Conservation (phyloP, 2,329 filamentous ascomycete species). For the Lasiodiplodia sp. region DNA sequence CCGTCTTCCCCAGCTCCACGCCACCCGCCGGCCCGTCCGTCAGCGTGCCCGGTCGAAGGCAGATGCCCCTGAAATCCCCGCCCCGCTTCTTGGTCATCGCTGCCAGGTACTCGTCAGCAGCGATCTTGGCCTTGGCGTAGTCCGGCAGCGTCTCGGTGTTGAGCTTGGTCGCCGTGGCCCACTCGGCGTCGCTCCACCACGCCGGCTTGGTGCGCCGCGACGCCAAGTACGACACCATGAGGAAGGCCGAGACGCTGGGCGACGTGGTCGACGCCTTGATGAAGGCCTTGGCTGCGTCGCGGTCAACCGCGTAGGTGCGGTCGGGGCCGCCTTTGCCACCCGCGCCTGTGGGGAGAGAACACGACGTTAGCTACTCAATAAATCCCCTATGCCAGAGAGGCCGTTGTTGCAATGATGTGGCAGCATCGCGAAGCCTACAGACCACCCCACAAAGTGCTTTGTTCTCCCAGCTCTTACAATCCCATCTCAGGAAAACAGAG, state of each 20-base stretch:
- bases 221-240: conserved; percentile 62
- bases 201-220: conserved; percentile 56
- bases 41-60: conserved; percentile 59
- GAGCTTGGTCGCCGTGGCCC: conserved; percentile 53
- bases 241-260: conserved; percentile 59
- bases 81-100: conserved; percentile 47
- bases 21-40: conserved; percentile 55
- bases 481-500: background rate
- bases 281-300: conserved; percentile 62
- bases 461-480: background rate
- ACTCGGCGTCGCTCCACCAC: conserved; percentile 61
- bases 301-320: conserved; percentile 61
- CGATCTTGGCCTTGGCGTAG: conserved; percentile 63
- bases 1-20: conserved; percentile 58
- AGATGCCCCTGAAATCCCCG: conserved; percentile 57
- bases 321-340: conserved; percentile 61
- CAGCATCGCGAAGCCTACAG: background rate
- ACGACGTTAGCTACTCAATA: background rate
- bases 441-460: background rate
- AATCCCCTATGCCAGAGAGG: background rate
- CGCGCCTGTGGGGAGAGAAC: conserved; percentile 50
- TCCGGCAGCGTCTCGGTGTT: conserved; percentile 59
- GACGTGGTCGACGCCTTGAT: conserved; percentile 56
- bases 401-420: background rate
- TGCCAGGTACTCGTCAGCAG: conserved; percentile 63